Base-by-base conservation (phyloP, 192 early-diverging fungal genomes). In the Chytriomyces sp. region DNA sequence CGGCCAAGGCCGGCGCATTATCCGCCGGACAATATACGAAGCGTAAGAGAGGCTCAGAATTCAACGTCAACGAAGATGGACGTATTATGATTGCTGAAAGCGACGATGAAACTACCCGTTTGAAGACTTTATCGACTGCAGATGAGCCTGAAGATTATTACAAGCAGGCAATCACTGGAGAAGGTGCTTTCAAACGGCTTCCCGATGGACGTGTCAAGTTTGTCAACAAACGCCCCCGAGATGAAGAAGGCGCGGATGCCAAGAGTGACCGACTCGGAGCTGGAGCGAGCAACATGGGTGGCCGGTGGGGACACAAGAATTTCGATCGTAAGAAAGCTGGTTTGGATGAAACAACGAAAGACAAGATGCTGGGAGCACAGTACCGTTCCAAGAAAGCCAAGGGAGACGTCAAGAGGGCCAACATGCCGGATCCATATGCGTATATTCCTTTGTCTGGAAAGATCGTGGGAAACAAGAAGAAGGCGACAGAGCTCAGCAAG, bases 401-500 rank as follows among this genome's bases (percentile, higher is more conserved):
- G 54, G 96, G 96, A 69, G 97, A 99, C 87, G 88, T 99, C 64
- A 93, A 93, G 77, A 89, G 88, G 76, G 89, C 90, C 54, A 93
- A 91, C 49, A 89, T 88, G 73, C 82, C 92, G 4, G 95, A 98
- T 81, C 97, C 97, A 34, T 96, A 88, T 74, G 93, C 94, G n/a
- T 99, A 98, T 75, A 88, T 99, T 49, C 96, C 97, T 65, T 83
- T 99, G 54, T 86, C 82, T 44, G 77, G 82, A 52, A 89, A 90
- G 69, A 84, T 89, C 52, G 89, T 90, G 36, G 87, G 88, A 53
- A 89, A 82, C 59, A 82, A 76, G 78, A 39, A 78, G 67, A 61
- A 79, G 71, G 63, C 71, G 22, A 73, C 71, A 4, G 38, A 85
- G 75, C 44, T 79, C 14, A 77, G 73, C 25, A 75, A 76, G 5